Conservation (phyloP, 192 early-diverging fungal genomes). For the Coemansia sp. region DNA sequence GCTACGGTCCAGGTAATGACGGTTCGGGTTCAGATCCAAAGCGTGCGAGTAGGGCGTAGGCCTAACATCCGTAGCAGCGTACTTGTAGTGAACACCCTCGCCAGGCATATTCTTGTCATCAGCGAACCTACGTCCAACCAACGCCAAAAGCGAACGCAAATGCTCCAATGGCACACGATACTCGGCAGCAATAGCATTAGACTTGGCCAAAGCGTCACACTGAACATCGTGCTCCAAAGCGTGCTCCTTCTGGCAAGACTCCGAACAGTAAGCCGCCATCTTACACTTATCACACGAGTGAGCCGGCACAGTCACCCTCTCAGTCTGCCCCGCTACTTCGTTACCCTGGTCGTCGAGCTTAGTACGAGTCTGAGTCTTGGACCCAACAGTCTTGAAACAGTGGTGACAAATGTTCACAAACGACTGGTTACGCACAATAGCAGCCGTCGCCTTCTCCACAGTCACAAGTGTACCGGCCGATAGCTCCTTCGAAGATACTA, state of each 20-base stretch:
- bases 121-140: constrained; percentile 39
- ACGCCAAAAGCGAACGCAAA: constrained; percentile 46
- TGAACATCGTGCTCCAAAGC: constrained; percentile 47
- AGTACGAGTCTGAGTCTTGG: constrained; percentile 47
- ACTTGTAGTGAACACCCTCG: constrained; percentile 7
- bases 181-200: constrained; percentile 37
- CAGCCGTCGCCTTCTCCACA: constrained; percentile 55
- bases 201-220: constrained; percentile 44
- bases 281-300: constrained; percentile 52
- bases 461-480: constrained; percentile 56
- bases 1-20: constrained; percentile 50
- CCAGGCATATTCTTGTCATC: constrained; percentile 11
- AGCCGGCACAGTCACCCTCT: constrained; percentile 23
- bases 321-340: constrained; percentile 36
- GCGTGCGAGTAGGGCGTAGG: constrained; percentile 31
- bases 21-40: constrained; percentile 53
- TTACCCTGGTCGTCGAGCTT: constrained; percentile 49
- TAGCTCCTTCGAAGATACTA: constrained; percentile 51
- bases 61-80: constrained; percentile 17
- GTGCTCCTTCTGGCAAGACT: constrained; percentile 54
- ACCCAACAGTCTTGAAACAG: constrained; percentile 51
- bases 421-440: constrained; percentile 61
- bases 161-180: constrained; percentile 21
- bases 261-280: constrained; percentile 62
- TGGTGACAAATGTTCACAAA: constrained; percentile 60